These are phyloP conservation scores for Nicotiana otophora DNA, from an alignment of 257 asterid species.

Conservation along the genomic window DNA sequence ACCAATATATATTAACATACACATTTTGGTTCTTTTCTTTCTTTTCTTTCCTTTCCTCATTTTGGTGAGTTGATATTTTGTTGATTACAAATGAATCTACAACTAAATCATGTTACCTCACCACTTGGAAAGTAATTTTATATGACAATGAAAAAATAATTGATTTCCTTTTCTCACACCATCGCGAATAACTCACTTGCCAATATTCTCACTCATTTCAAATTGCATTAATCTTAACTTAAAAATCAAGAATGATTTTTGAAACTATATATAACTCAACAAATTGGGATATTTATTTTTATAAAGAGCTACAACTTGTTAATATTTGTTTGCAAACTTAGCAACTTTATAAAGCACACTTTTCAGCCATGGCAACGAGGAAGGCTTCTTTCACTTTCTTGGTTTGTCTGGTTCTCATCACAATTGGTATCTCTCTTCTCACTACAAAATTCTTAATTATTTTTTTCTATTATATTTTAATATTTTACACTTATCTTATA, in stretches of 20 bases:
- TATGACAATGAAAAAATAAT: background rate
- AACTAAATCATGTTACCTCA: background rate
- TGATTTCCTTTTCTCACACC: background rate
- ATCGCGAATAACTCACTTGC: background rate
- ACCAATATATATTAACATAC: no score
- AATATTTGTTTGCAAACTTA: background rate
- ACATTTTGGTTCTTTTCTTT: no score
- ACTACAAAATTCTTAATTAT: no score
- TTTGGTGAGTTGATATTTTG: background rate
- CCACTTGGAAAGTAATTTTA: background rate
- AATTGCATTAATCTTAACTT: background rate
- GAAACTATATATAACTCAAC: background rate
- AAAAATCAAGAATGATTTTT: background rate
- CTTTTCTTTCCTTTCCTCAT: no score
- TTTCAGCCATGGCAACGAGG: background rate
- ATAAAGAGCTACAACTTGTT: background rate
- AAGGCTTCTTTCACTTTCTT: background rate
- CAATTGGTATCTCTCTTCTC: background rate
- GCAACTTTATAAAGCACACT: background rate
- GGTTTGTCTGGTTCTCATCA: background rate
- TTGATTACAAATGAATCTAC: background rate
- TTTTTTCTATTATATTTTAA: no score
- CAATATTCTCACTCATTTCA: background rate
- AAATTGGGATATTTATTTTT: background rate
- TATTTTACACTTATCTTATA: no score